Base-by-base conservation (phyloP, 192 early-diverging fungal genomes). In the Coemansia sp. region DNA sequence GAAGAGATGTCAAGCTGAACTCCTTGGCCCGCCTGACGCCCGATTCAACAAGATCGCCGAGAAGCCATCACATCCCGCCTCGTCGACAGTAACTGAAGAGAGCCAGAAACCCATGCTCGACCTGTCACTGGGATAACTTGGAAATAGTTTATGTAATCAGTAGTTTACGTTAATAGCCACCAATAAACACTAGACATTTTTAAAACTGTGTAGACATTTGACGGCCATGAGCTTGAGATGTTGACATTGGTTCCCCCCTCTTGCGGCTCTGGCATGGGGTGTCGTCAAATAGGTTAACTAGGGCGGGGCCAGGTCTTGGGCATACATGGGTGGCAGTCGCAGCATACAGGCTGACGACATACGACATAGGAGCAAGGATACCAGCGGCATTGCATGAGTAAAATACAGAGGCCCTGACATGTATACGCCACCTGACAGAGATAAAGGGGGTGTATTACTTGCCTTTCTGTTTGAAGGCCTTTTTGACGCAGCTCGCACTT, bases 11-110 rank as follows among this genome's bases (percentile, higher is more conserved):
- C 64, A 69, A 6, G 59, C 56, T 6, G 46, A 62, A 41, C 68
- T 80, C 13, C 37, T 69, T 14, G 78, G 71, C 35, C 39, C 67
- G 21, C 78, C 72, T 11, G 72, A 79, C 56, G 17, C 59, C 14
- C 66, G 78, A n/a, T 79, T 79, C 61, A 35, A 21, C 10, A 57
- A 63, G 54, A 33, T 57, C 16, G 14, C 31, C 4, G 54, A 57
- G 54, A 57, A 57, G 31, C 9, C 9, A 34, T 57, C 54, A 3
- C 54, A 57, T 34, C 33, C 17, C 8, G 54, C 29, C 54, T 35
- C 54, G 54, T 33, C 35, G 54, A 14, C 31, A 9, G 54, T 31
- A 4, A 34, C 31, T 17, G 54, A 57, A 57, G 54, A 57, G 31
- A 14, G 13, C 16, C 54, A 31, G 17, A 57, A 57, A 16, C 54